A percentile compares a stretch with the other conserved stretches of the same genome.
phyloP scores from a whole-genome alignment of 257 asterid genomes.

The Petunia axillaris region DNA sequence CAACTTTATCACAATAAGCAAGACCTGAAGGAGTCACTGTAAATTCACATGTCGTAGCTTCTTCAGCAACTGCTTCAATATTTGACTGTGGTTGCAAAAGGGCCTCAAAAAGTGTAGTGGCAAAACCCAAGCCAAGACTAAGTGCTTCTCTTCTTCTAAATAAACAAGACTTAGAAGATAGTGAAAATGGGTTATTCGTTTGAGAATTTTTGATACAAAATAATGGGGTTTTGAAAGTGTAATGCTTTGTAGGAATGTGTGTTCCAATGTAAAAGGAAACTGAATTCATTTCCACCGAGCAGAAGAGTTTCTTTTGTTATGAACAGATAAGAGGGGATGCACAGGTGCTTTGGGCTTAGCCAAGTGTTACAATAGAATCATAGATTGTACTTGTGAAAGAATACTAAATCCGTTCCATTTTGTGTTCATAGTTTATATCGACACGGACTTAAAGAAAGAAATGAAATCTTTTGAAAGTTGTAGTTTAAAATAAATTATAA shows the following conservation, averaged over 20 bases:
- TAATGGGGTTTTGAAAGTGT: background rate
- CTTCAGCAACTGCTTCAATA: slow-evolving; percentile 25
- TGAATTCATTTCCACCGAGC: slow-evolving; percentile 33
- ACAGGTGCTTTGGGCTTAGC: background rate
- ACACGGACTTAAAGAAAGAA: too few relatives aligned
- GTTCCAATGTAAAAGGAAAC: slow-evolving; percentile 28
- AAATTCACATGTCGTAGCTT: slow-evolving; percentile 38
- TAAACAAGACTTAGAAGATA: background rate
- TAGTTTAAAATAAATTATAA: too few relatives aligned
- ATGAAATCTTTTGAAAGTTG: too few relatives aligned
- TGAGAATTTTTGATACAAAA: background rate
- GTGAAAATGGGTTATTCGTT: background rate
- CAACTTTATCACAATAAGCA: slow-evolving; percentile 42
- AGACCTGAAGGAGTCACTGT: slow-evolving; percentile 47
- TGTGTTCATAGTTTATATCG: too few relatives aligned
- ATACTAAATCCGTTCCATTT: too few relatives aligned
- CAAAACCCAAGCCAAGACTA: slow-evolving; percentile 32
- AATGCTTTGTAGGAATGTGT: slow-evolving; percentile 8
- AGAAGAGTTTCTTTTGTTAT: too few relatives aligned
- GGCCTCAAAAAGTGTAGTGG: background rate
- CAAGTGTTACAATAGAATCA: background rate
- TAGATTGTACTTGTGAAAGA: background rate
- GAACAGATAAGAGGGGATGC: slow-evolving; percentile 20
- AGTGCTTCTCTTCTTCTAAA: slow-evolving; percentile 44
- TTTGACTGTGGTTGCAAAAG: slow-evolving; percentile 10